These are phyloP conservation scores for Kurtzmaniella cleridarum DNA, from an alignment of 805 yeast genomes.

Conservation along the genomic window DNA sequence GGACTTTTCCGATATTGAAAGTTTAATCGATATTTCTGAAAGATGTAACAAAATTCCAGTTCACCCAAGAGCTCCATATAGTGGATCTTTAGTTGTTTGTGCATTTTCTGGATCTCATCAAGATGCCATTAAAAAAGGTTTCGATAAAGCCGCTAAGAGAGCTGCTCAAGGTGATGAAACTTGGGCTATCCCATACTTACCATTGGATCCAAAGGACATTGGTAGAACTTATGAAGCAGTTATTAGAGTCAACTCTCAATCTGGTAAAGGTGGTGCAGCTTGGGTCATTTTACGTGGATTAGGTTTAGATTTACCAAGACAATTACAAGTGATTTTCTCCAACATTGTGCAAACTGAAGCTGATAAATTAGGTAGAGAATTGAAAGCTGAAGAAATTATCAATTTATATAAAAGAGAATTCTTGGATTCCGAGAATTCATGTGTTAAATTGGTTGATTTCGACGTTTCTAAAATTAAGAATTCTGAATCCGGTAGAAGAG, in stretches of 20 bases:
- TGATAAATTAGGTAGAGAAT: slow-evolving; percentile 67
- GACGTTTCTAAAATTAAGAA: slow-evolving; percentile 35
- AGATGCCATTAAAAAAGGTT: slow-evolving; percentile 85
- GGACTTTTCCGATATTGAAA: slow-evolving; percentile 63
- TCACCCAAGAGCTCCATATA: slow-evolving; percentile 75
- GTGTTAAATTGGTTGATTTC: slow-evolving; percentile 42
- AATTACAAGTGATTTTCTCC: slow-evolving; percentile 72
- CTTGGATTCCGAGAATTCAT: slow-evolving; percentile 31
- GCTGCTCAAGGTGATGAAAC: slow-evolving; percentile 28
- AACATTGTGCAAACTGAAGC: slow-evolving; percentile 65
- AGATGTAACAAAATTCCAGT: slow-evolving; percentile 78
- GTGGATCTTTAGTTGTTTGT: slow-evolving; percentile 77
- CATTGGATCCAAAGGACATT: slow-evolving; percentile 78
- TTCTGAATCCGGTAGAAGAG: slow-evolving; percentile 40
- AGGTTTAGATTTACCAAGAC: slow-evolving; percentile 78
- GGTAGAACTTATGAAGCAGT: slow-evolving; percentile 92
- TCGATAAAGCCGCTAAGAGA: slow-evolving; percentile 42
- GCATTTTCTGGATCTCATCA: slow-evolving; percentile 86
- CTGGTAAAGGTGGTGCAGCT: slow-evolving; percentile 87
- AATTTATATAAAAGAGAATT: slow-evolving; percentile 60
- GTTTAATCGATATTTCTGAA: slow-evolving; percentile 69
- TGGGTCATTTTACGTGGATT: slow-evolving; percentile 76
- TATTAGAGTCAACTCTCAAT: slow-evolving; percentile 81
- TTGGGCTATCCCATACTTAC: slow-evolving; percentile 79
- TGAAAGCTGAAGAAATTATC: slow-evolving; percentile 58